Conservation (phyloP, 495 filamentous ascomycete species). For the Podospora pseudopauciseta region DNA sequence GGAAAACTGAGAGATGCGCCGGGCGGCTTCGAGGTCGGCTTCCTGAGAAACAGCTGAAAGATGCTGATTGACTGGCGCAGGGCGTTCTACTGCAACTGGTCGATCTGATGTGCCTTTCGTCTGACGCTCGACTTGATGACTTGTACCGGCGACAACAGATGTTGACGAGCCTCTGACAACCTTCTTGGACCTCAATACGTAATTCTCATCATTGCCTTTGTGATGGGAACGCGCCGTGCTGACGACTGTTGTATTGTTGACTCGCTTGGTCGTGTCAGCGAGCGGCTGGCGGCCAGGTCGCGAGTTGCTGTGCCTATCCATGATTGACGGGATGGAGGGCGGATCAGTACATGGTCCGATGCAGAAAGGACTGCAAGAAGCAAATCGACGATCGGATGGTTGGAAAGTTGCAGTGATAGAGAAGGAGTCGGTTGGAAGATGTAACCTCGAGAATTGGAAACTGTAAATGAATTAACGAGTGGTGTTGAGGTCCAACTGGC, state of each 20-base stretch:
- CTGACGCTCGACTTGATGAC: conserved; percentile 8
- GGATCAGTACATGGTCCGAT: conserved; percentile 21
- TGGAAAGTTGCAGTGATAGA: neutral
- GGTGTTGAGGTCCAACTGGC: neutral
- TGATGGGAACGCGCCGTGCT: conserved; percentile 18
- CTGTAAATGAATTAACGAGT: neutral
- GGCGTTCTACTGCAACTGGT: neutral
- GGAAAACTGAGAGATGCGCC: conserved; percentile 71
- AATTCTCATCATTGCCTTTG: conserved; percentile 15
- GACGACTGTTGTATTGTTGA: conserved; percentile 38
- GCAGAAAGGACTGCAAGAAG: neutral
- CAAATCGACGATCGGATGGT: neutral
- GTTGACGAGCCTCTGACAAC: conserved; percentile 15
- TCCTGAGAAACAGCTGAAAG: conserved; percentile 37
- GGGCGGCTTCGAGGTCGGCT: conserved; percentile 43
- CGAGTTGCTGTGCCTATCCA: conserved; percentile 35
- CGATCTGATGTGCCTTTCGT: conserved; percentile 3
- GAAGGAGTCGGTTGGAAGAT: neutral
- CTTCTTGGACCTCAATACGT: conserved; percentile 21
- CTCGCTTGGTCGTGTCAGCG: conserved; percentile 46
- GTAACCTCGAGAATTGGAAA: neutral
- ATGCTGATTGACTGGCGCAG: conserved; percentile 7
- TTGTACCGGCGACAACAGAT: conserved; percentile 11
- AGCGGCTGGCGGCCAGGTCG: conserved; percentile 40
- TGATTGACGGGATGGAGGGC: conserved; percentile 14